These are phyloP conservation scores for Starmerella bombi DNA, from an alignment of 805 yeast genomes.

Conservation along the genomic window DNA sequence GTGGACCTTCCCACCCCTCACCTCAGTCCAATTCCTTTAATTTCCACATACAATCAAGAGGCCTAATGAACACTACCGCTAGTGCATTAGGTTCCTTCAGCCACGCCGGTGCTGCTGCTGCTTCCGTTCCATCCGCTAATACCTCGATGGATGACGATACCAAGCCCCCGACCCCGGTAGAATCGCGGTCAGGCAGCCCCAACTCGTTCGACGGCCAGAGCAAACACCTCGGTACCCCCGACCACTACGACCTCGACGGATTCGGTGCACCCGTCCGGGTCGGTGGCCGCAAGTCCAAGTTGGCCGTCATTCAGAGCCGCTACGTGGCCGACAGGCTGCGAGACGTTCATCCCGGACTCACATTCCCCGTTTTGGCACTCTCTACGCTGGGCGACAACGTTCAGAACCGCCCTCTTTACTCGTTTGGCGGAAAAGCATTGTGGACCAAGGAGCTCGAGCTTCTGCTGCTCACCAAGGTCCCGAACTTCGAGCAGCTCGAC, in stretches of 20 bases:
- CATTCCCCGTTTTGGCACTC: conserved; percentile 66
- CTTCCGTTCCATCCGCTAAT: no score
- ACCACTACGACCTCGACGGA: conserved; percentile 22
- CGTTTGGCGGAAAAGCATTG: conserved; percentile 89
- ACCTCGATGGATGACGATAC: neutral
- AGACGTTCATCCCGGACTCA: conserved; percentile 45
- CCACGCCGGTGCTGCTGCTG: no score
- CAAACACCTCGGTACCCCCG: conserved; percentile 21
- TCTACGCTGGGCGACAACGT: conserved; percentile 85
- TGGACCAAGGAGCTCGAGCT: conserved; percentile 95
- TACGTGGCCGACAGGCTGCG: conserved; percentile 52
- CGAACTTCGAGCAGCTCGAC: conserved; percentile 62
- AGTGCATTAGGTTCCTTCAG: no score
- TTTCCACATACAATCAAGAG: no score
- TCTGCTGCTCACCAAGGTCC: conserved; percentile 42
- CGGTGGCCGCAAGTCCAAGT: conserved; percentile 79
- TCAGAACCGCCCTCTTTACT: conserved; percentile 70
- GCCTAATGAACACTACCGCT: no score
- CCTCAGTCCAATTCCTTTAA: no score
- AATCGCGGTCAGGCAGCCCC: conserved; percentile 7
- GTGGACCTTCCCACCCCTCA: no score
- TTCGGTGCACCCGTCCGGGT: conserved; percentile 27
- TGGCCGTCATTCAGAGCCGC: conserved; percentile 80
- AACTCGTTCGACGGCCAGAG: neutral
- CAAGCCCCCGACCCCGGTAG: conserved; percentile 12